Evolutionary conservation across 164 flowering plant species (phyloP), one percentile per base, ranked within the genome.

Genomic region (Piper betle): DNA sequence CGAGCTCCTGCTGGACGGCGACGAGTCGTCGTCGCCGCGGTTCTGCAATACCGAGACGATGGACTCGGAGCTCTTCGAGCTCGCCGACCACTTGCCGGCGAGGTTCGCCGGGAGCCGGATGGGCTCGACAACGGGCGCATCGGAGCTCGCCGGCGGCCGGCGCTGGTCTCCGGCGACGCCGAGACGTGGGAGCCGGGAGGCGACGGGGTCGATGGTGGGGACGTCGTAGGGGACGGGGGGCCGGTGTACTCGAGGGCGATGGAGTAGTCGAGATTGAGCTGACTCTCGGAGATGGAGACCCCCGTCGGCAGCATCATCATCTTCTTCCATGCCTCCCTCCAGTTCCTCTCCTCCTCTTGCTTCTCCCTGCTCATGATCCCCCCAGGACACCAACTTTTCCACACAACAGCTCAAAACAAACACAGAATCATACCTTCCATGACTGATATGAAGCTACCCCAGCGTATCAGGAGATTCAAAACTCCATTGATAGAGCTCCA

Each of bases 251-350:
- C 97, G 64, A 84, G 25, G 13, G 97, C 98, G 64, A 89, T 83
- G 0, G 98, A 92, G 74, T 81, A 93, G 67, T 93, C 92, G 55
- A 82, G 82, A 63, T 77, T 65, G 18, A 66, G 37, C 13, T 62
- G 75, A 39, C 74, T 68, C 17, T 81, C 84, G 4, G 96, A 86
- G 6, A 92, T 55, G 48, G 80, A 57, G 41, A 84, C 83, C 46
- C 98, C 96, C 0, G 96, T 86, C 1, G 96, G 96, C 39, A 92
- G 93, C 98, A 89, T 89, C 77, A 77, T 79, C 98, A 89, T 89
- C 77, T 78, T 79, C 58, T 69, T 78, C 62, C 84, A 81, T 74
- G 84, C 39, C 41, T 87, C 86, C 75, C 73, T 77, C 96, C 96
- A 87, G 62, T 71, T 72, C 59, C 74, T 79, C 61, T 64, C 78